Evolutionary conservation across 768 basidiomycete genomes (phyloP).

Genomic region (Hypsizygus marmoreus): DNA sequence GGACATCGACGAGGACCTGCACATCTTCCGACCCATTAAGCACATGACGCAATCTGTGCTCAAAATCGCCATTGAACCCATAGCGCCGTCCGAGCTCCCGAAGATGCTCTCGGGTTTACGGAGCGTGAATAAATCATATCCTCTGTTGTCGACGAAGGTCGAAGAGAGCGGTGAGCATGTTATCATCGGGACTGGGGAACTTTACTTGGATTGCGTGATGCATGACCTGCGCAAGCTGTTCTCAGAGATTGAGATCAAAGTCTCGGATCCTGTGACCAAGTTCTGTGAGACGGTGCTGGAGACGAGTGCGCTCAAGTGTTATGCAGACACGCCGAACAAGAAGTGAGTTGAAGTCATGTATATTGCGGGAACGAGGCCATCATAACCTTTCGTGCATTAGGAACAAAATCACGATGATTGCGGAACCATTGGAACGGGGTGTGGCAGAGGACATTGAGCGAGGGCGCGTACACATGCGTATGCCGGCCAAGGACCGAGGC

Average conservation of each 20-base stretch:
- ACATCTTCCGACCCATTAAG: conserved; percentile 95
- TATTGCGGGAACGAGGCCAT: background rate
- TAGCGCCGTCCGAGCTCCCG: conserved; percentile 94
- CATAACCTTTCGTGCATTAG: conserved; percentile 41
- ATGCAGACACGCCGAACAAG: conserved; percentile 99
- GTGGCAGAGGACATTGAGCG: conserved; percentile 96
- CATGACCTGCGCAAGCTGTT: conserved; percentile 92
- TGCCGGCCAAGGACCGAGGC: conserved; percentile 94
- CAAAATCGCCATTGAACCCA: conserved; percentile 98
- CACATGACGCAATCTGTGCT: conserved; percentile 97
- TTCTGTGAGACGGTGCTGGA: conserved; percentile 99
- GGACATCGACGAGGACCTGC: conserved; percentile 80
- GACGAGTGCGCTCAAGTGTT: conserved; percentile 97
- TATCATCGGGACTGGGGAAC: conserved; percentile 93
- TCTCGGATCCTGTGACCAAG: conserved; percentile 97
- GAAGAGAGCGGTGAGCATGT: conserved; percentile 99
- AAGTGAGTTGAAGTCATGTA: conserved; percentile 58
- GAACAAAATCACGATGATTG: conserved; percentile 99
- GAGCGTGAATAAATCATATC: conserved; percentile 98
- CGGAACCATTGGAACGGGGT: conserved; percentile 94
- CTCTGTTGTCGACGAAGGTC: conserved; percentile 91
- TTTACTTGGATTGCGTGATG: conserved; percentile 96
- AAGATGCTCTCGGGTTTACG: conserved; percentile 98
- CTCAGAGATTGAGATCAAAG: conserved; percentile 99
- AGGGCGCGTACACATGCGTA: conserved; percentile 90